A percentile compares a stretch with the other conserved stretches of the same genome.
These are phyloP conservation scores for Trichoderma harzianum DNA, from an alignment of 2,329 filamentous ascomycete species.

Conservation along the genomic window DNA sequence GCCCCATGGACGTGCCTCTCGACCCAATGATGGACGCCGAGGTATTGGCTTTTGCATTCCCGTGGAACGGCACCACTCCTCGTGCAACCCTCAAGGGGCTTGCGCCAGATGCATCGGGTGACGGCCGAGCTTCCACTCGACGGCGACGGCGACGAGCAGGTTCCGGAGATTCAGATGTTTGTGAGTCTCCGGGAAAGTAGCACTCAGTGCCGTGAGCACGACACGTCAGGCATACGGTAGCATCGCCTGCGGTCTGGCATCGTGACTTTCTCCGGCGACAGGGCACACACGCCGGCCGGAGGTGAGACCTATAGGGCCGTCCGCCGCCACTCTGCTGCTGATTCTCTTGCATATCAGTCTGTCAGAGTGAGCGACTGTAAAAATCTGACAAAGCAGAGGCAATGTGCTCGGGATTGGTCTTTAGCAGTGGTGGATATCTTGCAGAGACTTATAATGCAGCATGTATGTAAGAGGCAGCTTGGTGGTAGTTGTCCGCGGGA, in stretches of 20 bases:
- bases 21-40: not conserved
- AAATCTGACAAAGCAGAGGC: not conserved
- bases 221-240: slow-evolving; percentile 55
- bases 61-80: not conserved
- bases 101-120: not conserved
- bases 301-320: slow-evolving; percentile 59
- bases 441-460: not conserved
- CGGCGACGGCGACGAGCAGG: slow-evolving; percentile 19
- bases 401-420: not conserved
- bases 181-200: slow-evolving; percentile 44
- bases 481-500: not conserved
- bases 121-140: slow-evolving; percentile 15
- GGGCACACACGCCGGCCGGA: slow-evolving; percentile 57
- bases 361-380: not conserved
- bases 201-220: slow-evolving; percentile 56
- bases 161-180: slow-evolving; percentile 22
- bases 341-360: not conserved
- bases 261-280: slow-evolving; percentile 60
- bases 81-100: not conserved
- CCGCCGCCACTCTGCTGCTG: slow-evolving; percentile 22
- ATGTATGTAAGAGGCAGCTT: not conserved
- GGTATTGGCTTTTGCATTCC: not conserved
- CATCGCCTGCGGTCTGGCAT: slow-evolving; percentile 54
- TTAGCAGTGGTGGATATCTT: not conserved
- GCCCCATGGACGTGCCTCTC: not conserved